Evolutionary conservation across 441 rosid genomes (phyloP), one percentile per base, ranked within the genome.

Genomic region (Daphne laureola): DNA sequence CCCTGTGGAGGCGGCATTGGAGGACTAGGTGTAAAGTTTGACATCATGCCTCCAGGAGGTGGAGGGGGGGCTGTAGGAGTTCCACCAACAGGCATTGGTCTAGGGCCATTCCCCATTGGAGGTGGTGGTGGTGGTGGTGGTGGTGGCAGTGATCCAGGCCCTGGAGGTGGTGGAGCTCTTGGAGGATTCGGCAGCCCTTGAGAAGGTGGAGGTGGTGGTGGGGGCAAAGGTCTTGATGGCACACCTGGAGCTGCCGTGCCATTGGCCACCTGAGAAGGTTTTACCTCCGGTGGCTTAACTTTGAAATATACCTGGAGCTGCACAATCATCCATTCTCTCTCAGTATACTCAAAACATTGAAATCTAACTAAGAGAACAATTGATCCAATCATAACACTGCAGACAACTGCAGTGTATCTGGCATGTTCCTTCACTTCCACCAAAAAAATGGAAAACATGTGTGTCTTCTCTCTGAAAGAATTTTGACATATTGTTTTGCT

Each of bases 221-320:
- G 84, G 3, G 83, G 84, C 42, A 68, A 48, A 38, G 81, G 73
- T 68, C 80, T 70, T 11, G 88, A 76, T 0, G 80, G 88, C 21
- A 46, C 83, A 51, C 80, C 86, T 18, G 96, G 94, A 17, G 83
- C 87, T 0, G 75, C 36, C 17, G 73, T 55, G 17, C 92, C 88
- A 26, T 86, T 84, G 13, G 81, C 67, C 54, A 78, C 81, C 65
- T 81, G 72, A 12, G 81, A 63, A 46, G 81, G 54, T 65, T 61
- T 81, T 14, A 67, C 61, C 75, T 88, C 98, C 41, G 67, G 83
- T 25, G 96, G 91, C 69, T 83, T 92, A 43, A 73, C 25, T 66
- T 92, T 92, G 70, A 92, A 89, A 66, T 86, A 92, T 55, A 92
- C 76, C 68, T 92, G 98, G 74, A 92, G 53, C 98, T 85, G 90